Conservation (phyloP, 371 early-diverging fungal genomes). For the Parasitella parasitica region DNA sequence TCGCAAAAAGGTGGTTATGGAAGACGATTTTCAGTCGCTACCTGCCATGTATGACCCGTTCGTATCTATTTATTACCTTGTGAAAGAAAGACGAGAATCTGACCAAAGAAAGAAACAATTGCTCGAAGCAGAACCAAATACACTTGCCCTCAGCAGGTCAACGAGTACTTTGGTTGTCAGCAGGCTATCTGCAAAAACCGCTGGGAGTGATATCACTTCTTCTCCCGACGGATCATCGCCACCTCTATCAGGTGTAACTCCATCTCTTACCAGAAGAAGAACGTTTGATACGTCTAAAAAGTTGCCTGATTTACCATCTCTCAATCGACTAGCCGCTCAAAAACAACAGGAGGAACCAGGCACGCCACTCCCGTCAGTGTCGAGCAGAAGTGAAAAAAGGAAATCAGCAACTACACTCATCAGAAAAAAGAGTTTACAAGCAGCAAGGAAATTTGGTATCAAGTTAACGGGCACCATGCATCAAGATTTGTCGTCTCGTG, state of each 20-base stretch:
- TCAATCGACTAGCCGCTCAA: not conserved
- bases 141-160: conserved; percentile 12
- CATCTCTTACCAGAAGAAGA: conserved; percentile 9
- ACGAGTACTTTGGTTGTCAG: conserved; percentile 12
- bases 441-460: conserved; percentile 6
- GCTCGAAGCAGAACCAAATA: conserved; percentile 5
- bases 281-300: conserved; percentile 21
- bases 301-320: conserved; percentile 4
- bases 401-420: conserved; percentile 57
- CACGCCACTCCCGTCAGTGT: conserved; percentile 71
- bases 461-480: conserved; percentile 1
- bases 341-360: not conserved
- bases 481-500: not conserved
- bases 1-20: not conserved
- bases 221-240: not conserved
- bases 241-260: not conserved
- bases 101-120: conserved; percentile 30
- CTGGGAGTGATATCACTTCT: not conserved
- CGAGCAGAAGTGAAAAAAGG: conserved; percentile 69
- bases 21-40: conserved; percentile 38
- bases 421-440: conserved; percentile 20
- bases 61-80: conserved; percentile 85
- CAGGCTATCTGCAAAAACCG: not conserved
- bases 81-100: conserved; percentile 64
- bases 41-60: conserved; percentile 64